These are phyloP conservation scores for Xanthoconium purpureum DNA, from an alignment of 768 basidiomycete species.

Conservation along the genomic window DNA sequence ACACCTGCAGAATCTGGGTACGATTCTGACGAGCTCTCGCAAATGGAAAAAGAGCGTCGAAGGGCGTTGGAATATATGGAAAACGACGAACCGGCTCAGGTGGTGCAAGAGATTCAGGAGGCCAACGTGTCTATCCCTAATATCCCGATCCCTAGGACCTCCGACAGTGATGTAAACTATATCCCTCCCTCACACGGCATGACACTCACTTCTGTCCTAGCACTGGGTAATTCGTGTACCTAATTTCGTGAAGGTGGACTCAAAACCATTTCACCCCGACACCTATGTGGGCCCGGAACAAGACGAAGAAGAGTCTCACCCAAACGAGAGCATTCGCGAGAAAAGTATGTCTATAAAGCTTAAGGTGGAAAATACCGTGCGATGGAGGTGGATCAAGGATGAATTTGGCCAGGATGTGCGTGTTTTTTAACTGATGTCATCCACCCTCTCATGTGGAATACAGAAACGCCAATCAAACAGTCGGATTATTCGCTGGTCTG, in stretches of 20 bases:
- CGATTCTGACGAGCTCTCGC: slow-evolving; percentile 67
- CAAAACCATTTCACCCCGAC: slow-evolving; percentile 86
- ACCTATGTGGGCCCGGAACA: slow-evolving; percentile 82
- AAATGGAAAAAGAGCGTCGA: slow-evolving; percentile 53
- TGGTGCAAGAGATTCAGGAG: slow-evolving; percentile 55
- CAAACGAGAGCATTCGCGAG: slow-evolving; percentile 62
- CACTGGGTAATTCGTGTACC: slow-evolving; percentile 93
- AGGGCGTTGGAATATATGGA: slow-evolving; percentile 80
- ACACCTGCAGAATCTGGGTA: slow-evolving; percentile 42
- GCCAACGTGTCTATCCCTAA: slow-evolving; percentile 84
- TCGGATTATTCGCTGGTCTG: slow-evolving; percentile 92
- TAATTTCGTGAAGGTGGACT: slow-evolving; percentile 88
- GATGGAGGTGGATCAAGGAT: slow-evolving; percentile 93
- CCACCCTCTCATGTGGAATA: not conserved
- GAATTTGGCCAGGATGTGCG: slow-evolving; percentile 73
- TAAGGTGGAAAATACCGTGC: slow-evolving; percentile 89
- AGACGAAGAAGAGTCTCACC: slow-evolving; percentile 58
- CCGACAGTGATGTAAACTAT: slow-evolving; percentile 72
- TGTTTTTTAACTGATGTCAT: slow-evolving; percentile 6
- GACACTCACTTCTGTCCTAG: slow-evolving; percentile 28
- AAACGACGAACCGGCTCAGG: slow-evolving; percentile 61
- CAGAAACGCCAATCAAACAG: slow-evolving; percentile 87
- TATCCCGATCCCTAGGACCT: slow-evolving; percentile 73
- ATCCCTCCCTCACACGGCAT: not conserved
- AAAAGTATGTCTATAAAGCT: slow-evolving; percentile 83